phyloP scores from a whole-genome alignment of 495 filamentous ascomycete species.

The Evernia prunastri region DNA sequence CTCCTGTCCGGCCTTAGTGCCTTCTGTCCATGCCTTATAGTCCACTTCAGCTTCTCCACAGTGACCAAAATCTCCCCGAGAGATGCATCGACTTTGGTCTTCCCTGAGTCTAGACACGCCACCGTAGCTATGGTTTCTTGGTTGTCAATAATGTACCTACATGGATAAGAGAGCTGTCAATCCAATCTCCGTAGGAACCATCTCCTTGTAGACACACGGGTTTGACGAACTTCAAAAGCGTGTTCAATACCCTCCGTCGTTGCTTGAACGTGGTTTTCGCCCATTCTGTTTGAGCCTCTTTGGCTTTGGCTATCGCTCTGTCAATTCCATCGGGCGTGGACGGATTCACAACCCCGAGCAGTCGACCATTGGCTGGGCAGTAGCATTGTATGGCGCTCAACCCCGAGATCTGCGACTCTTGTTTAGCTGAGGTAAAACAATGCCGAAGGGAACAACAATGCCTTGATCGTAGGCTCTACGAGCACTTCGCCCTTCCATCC shows the following conservation, averaged over 20 bases:
- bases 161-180: slow-evolving; percentile 6
- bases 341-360: slow-evolving; percentile 75
- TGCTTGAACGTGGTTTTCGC: slow-evolving; percentile 69
- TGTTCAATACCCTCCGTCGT: slow-evolving; percentile 71
- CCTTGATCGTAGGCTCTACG: slow-evolving; percentile 52
- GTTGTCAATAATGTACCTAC: slow-evolving; percentile 73
- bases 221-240: slow-evolving; percentile 61
- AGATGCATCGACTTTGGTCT: slow-evolving; percentile 87
- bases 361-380: slow-evolving; percentile 77
- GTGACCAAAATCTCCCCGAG: slow-evolving; percentile 94
- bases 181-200: background rate
- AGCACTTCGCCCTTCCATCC: slow-evolving; percentile 56
- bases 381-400: slow-evolving; percentile 75
- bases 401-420: slow-evolving; percentile 36
- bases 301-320: slow-evolving; percentile 64
- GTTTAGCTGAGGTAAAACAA: slow-evolving; percentile 14
- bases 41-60: slow-evolving; percentile 90
- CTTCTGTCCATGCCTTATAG: slow-evolving; percentile 81
- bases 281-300: slow-evolving; percentile 74
- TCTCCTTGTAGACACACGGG: background rate
- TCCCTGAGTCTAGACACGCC: slow-evolving; percentile 93
- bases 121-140: slow-evolving; percentile 79
- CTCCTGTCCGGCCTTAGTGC: slow-evolving; percentile 64
- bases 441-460: slow-evolving; percentile 16
- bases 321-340: slow-evolving; percentile 74